Conservation (phyloP, 2,329 filamentous ascomycete species). For the Alternaria triticimaculans region DNA sequence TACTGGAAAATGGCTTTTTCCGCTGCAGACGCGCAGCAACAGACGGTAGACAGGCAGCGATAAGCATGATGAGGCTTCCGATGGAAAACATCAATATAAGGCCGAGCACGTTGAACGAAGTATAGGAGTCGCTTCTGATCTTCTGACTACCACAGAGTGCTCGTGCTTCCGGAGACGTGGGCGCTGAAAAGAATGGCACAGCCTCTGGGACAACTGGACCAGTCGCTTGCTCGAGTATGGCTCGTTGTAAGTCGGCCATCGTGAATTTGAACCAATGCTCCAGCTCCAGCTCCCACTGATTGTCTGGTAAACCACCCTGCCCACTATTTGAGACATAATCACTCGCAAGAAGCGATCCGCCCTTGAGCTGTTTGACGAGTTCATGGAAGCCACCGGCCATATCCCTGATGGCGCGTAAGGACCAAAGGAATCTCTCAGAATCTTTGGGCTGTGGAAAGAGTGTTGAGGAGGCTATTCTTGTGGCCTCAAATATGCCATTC, state of each 20-base stretch:
- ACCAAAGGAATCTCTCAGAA: slow-evolving; percentile 3
- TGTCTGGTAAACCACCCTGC: slow-evolving; percentile 31
- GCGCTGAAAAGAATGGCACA: neutral
- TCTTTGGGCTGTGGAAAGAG: neutral
- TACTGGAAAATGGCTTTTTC: slow-evolving; percentile 2
- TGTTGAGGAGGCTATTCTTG: neutral
- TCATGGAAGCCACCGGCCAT: slow-evolving; percentile 14
- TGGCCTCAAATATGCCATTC: slow-evolving; percentile 17
- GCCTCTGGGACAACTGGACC: slow-evolving; percentile 4
- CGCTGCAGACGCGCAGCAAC: neutral
- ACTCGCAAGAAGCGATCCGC: slow-evolving; percentile 15
- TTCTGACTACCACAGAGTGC: slow-evolving; percentile 29
- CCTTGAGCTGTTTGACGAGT: neutral
- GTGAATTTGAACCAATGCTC: slow-evolving; percentile 35
- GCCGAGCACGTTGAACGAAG: slow-evolving; percentile 30
- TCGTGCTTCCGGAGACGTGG: slow-evolving; percentile 6
- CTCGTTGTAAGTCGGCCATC: slow-evolving; percentile 39
- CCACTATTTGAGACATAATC: slow-evolving; percentile 13
- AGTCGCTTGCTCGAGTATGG: slow-evolving; percentile 19
- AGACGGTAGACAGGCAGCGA: neutral
- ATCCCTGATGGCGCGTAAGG: slow-evolving; percentile 7
- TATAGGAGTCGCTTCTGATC: slow-evolving; percentile 25
- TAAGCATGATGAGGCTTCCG: slow-evolving; percentile 24
- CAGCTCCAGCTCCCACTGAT: slow-evolving; percentile 49
- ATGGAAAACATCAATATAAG: slow-evolving; percentile 20